These are phyloP conservation scores for Metschnikowia matae DNA, from an alignment of 805 yeast genomes.

Conservation along the genomic window DNA sequence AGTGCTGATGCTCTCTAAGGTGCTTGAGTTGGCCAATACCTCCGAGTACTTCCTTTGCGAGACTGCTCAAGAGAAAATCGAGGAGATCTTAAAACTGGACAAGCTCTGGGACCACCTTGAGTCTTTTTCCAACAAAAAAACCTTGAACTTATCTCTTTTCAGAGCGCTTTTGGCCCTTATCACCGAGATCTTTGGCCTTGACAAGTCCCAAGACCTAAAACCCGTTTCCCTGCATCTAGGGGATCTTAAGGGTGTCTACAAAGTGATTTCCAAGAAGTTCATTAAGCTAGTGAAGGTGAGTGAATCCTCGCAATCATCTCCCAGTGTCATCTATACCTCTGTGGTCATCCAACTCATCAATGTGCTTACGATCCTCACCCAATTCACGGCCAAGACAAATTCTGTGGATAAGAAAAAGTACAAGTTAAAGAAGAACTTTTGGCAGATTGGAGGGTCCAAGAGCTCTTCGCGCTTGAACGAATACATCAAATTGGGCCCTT, in stretches of 20 bases:
- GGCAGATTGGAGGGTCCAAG: slow-evolving; percentile 47
- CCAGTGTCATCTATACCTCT: slow-evolving; percentile 39
- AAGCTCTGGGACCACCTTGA: slow-evolving; percentile 33
- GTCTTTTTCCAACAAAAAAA: slow-evolving; percentile 20
- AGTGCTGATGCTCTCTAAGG: slow-evolving; percentile 43
- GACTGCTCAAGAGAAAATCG: slow-evolving; percentile 15
- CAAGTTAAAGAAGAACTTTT: slow-evolving; percentile 46
- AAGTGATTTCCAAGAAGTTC: slow-evolving; percentile 41
- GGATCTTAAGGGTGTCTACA: slow-evolving; percentile 29
- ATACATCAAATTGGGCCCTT: slow-evolving; percentile 50
- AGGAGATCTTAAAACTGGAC: slow-evolving; percentile 25
- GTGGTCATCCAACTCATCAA: slow-evolving; percentile 47
- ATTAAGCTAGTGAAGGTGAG: slow-evolving; percentile 39
- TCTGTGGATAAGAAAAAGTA: slow-evolving; percentile 1
- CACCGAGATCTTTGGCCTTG: slow-evolving; percentile 9
- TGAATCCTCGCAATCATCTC: slow-evolving; percentile 20
- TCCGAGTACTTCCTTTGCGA: slow-evolving; percentile 12
- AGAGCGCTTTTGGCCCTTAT: slow-evolving; percentile 16
- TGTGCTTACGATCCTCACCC: slow-evolving; percentile 31
- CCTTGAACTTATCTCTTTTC: slow-evolving; percentile 30
- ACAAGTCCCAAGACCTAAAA: slow-evolving; percentile 13
- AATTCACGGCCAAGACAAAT: slow-evolving; percentile 11
- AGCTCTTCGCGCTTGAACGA: slow-evolving; percentile 38
- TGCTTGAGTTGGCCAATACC: slow-evolving; percentile 21
- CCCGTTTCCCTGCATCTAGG: slow-evolving; percentile 14